phyloP scores from a whole-genome alignment of 257 asterid genomes.

The Solanum chmielewskii region DNA sequence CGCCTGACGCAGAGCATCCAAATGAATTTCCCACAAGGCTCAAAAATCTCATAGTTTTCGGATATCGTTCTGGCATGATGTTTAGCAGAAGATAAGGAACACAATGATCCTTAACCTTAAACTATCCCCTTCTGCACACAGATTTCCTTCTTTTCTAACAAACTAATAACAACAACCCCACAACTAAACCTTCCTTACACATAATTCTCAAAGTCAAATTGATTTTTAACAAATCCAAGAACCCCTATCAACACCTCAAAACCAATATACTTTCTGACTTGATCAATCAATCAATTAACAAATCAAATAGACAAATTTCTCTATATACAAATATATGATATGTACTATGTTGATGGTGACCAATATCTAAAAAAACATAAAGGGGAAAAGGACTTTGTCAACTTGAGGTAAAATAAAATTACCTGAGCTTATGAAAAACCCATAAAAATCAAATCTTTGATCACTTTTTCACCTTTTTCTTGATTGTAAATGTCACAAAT shows the following conservation, averaged over 20 bases:
- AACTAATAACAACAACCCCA: constrained; percentile 25
- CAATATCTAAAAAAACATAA: constrained; percentile 18
- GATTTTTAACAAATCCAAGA: constrained; percentile 7
- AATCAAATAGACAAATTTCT: not conserved
- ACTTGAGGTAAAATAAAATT: constrained; percentile 13
- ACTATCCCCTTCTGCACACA: constrained; percentile 1
- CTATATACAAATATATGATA: not conserved
- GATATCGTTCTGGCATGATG: not conserved
- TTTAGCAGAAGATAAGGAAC: not conserved
- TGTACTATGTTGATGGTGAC: constrained; percentile 41
- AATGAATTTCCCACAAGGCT: constrained; percentile 82
- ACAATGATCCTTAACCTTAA: not conserved
- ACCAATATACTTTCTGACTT: constrained; percentile 17
- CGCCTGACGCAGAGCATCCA: constrained; percentile 93
- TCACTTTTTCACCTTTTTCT: constrained; percentile 10
- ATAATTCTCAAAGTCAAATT: constrained; percentile 13
- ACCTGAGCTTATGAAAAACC: constrained; percentile 1
- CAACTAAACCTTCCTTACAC: constrained; percentile 24
- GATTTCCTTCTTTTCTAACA: constrained; percentile 29
- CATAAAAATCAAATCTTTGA: constrained; percentile 4
- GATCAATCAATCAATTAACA: constrained; percentile 9
- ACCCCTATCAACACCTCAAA: constrained; percentile 21
- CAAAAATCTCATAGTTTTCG: constrained; percentile 48
- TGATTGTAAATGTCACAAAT: not conserved
- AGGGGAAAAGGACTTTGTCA: constrained; percentile 11